These are phyloP conservation scores for Hawksworthiomyces lignivorus DNA, from an alignment of 2,329 filamentous ascomycete species.

Conservation along the genomic window DNA sequence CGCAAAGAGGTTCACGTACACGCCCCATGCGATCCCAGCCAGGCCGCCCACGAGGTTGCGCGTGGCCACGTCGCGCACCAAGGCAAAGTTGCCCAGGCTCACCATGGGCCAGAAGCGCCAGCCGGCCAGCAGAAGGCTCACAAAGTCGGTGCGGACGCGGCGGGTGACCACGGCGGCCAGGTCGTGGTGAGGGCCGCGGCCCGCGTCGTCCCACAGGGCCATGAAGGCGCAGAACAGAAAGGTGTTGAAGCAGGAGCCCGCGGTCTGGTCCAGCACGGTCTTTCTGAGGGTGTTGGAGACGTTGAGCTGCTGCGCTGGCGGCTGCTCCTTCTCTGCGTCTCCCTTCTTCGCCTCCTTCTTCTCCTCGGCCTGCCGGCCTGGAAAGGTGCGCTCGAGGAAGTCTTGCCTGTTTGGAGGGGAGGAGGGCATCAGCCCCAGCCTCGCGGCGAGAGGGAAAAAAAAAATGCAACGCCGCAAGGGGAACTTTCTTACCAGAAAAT, in stretches of 20 bases:
- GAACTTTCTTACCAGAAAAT: conserved; percentile 72
- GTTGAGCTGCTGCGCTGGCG: conserved; percentile 45
- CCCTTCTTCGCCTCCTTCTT: conserved; percentile 34
- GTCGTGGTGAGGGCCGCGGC: conserved; percentile 21
- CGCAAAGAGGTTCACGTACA: conserved; percentile 57
- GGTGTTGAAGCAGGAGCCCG: conserved; percentile 59
- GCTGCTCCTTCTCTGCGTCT: conserved; percentile 25
- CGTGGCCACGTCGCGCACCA: conserved; percentile 56
- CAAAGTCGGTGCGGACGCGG: conserved; percentile 48
- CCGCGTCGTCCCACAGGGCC: conserved; percentile 24
- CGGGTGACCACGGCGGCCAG: conserved; percentile 31
- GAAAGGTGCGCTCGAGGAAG: conserved; percentile 67
- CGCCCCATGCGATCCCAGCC: conserved; percentile 62
- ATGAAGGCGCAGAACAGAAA: conserved; percentile 54
- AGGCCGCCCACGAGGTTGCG: conserved; percentile 59
- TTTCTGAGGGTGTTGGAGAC: conserved; percentile 59
- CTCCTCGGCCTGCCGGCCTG: conserved; percentile 42
- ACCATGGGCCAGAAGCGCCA: conserved; percentile 65
- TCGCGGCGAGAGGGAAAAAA: background rate
- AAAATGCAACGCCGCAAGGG: conserved; percentile 7
- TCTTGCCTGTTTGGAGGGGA: conserved; percentile 49
- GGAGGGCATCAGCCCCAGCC: too few species aligned
- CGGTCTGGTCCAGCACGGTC: conserved; percentile 59
- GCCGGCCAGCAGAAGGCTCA: conserved; percentile 58
- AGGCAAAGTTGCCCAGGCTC: conserved; percentile 58